These are phyloP conservation scores for Halophytophthora batemanensis DNA, from an alignment of 352 stramenopile species.

Conservation along the genomic window DNA sequence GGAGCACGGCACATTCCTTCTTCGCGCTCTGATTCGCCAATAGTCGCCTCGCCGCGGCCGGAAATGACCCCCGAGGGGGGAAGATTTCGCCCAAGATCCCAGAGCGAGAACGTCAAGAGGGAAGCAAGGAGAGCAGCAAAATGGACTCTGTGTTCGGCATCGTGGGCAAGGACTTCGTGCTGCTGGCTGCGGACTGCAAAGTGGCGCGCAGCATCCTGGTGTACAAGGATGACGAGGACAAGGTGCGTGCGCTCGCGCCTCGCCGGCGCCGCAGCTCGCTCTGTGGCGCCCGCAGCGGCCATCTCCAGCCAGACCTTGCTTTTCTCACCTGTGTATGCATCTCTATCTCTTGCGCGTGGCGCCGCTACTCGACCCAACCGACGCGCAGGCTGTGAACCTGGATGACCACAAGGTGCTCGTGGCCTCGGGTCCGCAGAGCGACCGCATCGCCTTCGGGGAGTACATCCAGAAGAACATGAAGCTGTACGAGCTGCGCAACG, in stretches of 20 bases:
- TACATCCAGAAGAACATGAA: constrained; percentile 92
- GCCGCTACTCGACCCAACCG: background rate
- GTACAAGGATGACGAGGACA: constrained; percentile 93
- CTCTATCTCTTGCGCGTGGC: background rate
- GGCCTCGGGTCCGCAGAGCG: constrained; percentile 68
- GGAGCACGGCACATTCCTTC: background rate
- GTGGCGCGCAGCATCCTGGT: constrained; percentile 90
- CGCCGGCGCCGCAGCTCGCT: background rate
- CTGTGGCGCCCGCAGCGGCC: constrained; percentile 4
- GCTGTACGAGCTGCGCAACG: constrained; percentile 88
- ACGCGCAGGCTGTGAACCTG: constrained; percentile 62
- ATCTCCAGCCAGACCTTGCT: background rate
- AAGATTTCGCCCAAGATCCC: constrained; percentile 20
- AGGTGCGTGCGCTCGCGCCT: constrained; percentile 47
- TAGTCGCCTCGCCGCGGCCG: background rate
- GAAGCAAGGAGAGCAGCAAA: constrained; percentile 21
- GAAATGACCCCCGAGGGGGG: background rate
- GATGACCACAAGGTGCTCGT: constrained; percentile 85
- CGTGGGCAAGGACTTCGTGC: constrained; percentile 90
- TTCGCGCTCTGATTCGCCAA: background rate
- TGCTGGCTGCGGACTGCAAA: constrained; percentile 89
- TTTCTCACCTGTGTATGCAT: constrained; percentile 3
- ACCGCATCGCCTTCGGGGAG: constrained; percentile 82
- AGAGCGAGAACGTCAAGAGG: constrained; percentile 16
- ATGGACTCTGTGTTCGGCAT: constrained; percentile 90